Percentiles rank a stretch among this genome's conserved stretches.
Conservation (phyloP, 345 rosid genomes). For the Raphanus raphanistrum region DNA sequence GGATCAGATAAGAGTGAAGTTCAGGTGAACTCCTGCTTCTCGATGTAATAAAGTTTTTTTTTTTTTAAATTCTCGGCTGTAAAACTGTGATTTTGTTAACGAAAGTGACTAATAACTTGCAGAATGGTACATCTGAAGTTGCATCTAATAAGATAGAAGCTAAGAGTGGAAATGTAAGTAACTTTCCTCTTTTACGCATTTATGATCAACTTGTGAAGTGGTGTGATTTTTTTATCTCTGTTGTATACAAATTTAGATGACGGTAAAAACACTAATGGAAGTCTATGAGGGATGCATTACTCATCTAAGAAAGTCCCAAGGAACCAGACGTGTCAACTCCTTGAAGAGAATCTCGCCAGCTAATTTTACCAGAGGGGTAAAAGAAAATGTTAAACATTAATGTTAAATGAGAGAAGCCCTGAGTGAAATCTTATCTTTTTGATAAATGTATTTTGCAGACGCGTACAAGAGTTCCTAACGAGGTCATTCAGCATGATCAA, state of each 20-base stretch:
- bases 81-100: constrained; percentile 17
- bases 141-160: constrained; percentile 37
- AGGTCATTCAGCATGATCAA: constrained; percentile 61
- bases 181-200: background rate
- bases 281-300: constrained; percentile 73
- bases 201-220: background rate
- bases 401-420: background rate
- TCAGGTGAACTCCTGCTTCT: constrained; percentile 48
- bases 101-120: constrained; percentile 12
- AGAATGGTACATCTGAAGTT: constrained; percentile 40
- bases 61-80: constrained; percentile 7
- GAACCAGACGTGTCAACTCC: constrained; percentile 60
- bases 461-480: constrained; percentile 54
- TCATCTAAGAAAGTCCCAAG: constrained; percentile 59
- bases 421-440: constrained; percentile 5
- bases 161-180: constrained; percentile 59
- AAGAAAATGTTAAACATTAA: background rate
- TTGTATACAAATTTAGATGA: constrained; percentile 51
- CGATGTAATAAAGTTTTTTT: background rate
- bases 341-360: constrained; percentile 81
- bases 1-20: constrained; percentile 50
- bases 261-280: constrained; percentile 63
- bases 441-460: constrained; percentile 50
- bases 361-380: constrained; percentile 85
- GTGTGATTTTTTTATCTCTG: constrained; percentile 10